Percentiles rank a stretch among this genome's conserved stretches.
Conservation (phyloP, 768 basidiomycete genomes). For the Hericium coralloides region DNA sequence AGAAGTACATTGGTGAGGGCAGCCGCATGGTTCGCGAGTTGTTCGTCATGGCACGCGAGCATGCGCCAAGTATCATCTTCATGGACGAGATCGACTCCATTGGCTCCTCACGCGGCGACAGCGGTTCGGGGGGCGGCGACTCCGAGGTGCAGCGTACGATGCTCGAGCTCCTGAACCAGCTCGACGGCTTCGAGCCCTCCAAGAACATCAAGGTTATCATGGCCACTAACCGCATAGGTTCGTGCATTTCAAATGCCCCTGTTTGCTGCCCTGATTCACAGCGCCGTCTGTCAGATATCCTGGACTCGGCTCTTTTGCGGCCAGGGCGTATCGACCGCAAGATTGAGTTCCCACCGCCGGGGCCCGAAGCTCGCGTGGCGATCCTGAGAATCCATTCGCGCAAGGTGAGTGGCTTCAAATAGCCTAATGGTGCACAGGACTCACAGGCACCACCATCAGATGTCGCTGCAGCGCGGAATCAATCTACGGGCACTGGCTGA, state of each 20-base stretch:
- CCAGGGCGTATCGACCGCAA: conserved; percentile 95
- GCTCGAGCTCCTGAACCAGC: conserved; percentile 57
- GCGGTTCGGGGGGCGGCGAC: conserved; percentile 54
- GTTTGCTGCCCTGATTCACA: not conserved
- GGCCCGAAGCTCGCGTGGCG: conserved; percentile 93
- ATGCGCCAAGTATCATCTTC: conserved; percentile 97
- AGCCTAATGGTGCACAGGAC: not conserved
- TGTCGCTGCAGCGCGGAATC: conserved; percentile 96
- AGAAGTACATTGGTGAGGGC: conserved; percentile 98
- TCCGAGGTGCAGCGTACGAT: conserved; percentile 62
- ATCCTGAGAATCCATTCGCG: conserved; percentile 95
- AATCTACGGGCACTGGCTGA: conserved; percentile 93
- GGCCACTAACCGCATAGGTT: conserved; percentile 96
- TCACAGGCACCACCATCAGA: conserved; percentile 34
- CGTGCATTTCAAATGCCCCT: conserved; percentile 11
- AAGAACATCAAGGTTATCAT: conserved; percentile 89
- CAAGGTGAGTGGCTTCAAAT: conserved; percentile 43
- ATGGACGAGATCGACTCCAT: conserved; percentile 99
- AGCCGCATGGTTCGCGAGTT: conserved; percentile 94
- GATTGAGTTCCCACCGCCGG: conserved; percentile 98
- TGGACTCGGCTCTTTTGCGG: conserved; percentile 86
- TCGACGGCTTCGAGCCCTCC: conserved; percentile 61
- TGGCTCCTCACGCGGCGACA: conserved; percentile 83
- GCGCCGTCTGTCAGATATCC: conserved; percentile 54
- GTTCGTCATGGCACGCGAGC: conserved; percentile 97